Evolutionary conservation across 805 yeast species (phyloP).

Genomic region (Lachancea fermentati): DNA sequence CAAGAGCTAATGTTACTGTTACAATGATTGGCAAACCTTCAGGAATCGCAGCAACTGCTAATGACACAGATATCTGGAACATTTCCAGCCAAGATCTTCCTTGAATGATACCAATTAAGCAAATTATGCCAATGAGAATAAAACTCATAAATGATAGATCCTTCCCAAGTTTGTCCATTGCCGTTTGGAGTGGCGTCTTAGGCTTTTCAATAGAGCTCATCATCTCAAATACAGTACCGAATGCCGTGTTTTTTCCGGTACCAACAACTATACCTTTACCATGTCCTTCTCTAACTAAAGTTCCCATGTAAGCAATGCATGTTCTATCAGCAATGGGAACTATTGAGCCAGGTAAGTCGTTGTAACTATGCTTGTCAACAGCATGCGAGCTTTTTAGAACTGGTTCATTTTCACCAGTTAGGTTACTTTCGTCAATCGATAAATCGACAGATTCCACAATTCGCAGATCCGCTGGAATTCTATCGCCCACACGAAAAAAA

Average conservation of each 20-base stretch:
- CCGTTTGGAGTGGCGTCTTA: slow-evolving; percentile 90
- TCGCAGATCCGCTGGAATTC: slow-evolving; percentile 94
- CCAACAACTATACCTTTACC: slow-evolving; percentile 92
- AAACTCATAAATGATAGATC: slow-evolving; percentile 83
- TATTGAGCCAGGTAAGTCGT: slow-evolving; percentile 29
- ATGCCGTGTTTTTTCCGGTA: slow-evolving; percentile 83
- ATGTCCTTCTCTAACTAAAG: slow-evolving; percentile 92
- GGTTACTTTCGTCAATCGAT: slow-evolving; percentile 84
- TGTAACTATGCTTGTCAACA: slow-evolving; percentile 29
- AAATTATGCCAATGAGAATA: slow-evolving; percentile 83
- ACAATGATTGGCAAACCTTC: slow-evolving; percentile 98
- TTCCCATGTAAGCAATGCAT: slow-evolving; percentile 93
- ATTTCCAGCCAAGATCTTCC: slow-evolving; percentile 95
- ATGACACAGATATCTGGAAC: slow-evolving; percentile 95
- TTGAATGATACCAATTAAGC: slow-evolving; percentile 82
- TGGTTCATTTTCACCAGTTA: slow-evolving; percentile 94
- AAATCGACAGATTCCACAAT: slow-evolving; percentile 73
- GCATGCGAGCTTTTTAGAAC: slow-evolving; percentile 58
- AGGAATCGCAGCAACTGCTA: slow-evolving; percentile 99
- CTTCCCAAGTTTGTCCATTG: slow-evolving; percentile 94
- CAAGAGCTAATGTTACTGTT: slow-evolving; percentile 93
- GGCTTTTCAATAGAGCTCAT: slow-evolving; percentile 95
- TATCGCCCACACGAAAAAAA: slow-evolving; percentile 84
- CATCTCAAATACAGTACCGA: slow-evolving; percentile 93
- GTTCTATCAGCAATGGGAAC: slow-evolving; percentile 63